Conservation (phyloP, 495 filamentous ascomycete genomes). For the Coniosporium apollinis region DNA sequence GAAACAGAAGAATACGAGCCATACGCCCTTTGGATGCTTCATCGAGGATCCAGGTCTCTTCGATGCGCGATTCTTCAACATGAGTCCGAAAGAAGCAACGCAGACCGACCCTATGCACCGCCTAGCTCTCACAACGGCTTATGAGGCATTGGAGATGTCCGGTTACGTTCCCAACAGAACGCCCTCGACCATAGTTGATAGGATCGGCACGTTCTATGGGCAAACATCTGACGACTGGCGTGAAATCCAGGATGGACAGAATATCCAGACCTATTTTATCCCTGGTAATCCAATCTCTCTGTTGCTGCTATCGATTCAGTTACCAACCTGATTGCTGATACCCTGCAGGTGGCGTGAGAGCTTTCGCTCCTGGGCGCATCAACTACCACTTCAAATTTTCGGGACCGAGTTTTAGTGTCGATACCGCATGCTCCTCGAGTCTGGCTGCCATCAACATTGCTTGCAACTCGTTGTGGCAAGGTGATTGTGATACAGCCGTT, state of each 20-base stretch:
- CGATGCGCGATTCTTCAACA: conserved; percentile 28
- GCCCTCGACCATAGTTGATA: conserved; percentile 17
- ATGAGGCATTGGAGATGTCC: conserved; percentile 27
- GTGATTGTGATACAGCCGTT: conserved; percentile 12
- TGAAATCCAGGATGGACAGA: conserved; percentile 22
- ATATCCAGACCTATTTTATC: conserved; percentile 27
- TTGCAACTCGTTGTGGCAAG: conserved; percentile 9
- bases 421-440: conserved; percentile 15
- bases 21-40: conserved; percentile 22
- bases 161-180: conserved; percentile 20
- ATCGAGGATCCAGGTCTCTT: conserved; percentile 25
- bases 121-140: conserved; percentile 21
- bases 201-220: conserved; percentile 25
- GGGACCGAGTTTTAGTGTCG: conserved; percentile 9
- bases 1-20: conserved; percentile 20
- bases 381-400: conserved; percentile 29
- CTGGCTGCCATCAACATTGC: conserved; percentile 14
- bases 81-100: conserved; percentile 27
- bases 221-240: conserved; percentile 23
- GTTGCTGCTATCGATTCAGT: too few relatives aligned
- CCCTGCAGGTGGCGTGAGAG: conserved; percentile 21
- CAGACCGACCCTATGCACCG: conserved; percentile 25
- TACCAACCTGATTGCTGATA: too few relatives aligned
- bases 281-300: too few relatives aligned
- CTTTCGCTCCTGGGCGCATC: conserved; percentile 25